A percentile compares a stretch with the other conserved stretches of the same genome.
phyloP scores from a whole-genome alignment of 2,329 filamentous ascomycete species.

The Biscogniauxia sp. region DNA sequence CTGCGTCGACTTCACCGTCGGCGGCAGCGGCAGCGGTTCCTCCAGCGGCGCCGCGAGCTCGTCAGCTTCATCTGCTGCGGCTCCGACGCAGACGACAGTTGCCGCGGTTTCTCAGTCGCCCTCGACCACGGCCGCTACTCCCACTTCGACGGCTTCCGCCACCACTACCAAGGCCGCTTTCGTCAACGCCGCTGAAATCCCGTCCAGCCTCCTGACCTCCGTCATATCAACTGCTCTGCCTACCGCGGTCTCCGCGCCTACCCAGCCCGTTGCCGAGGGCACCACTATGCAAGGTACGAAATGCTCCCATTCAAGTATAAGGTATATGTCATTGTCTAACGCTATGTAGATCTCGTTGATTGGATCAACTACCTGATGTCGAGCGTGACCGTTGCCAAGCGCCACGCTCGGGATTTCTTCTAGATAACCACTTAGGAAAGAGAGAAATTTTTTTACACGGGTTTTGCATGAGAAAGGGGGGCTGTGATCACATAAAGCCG shows the following conservation, averaged over 20 bases:
- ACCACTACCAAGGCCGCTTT: background rate
- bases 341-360: background rate
- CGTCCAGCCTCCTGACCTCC: background rate
- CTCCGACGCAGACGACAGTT: background rate
- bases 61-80: background rate
- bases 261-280: background rate
- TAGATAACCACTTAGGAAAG: background rate
- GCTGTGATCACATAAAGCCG: no score
- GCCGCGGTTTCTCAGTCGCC: background rate
- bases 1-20: slow-evolving; percentile 10
- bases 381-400: background rate
- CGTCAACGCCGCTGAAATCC: background rate
- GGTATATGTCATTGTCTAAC: background rate
- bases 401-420: background rate
- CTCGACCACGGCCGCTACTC: background rate
- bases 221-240: background rate
- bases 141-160: background rate
- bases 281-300: slow-evolving; percentile 1
- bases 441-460: no score
- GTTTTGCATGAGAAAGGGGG: no score
- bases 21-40: slow-evolving; percentile 3
- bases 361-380: slow-evolving; percentile 1
- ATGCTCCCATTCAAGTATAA: background rate
- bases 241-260: background rate
- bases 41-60: background rate